These are phyloP conservation scores for Trametes meyenii DNA, from an alignment of 768 basidiomycete genomes.

Conservation along the genomic window DNA sequence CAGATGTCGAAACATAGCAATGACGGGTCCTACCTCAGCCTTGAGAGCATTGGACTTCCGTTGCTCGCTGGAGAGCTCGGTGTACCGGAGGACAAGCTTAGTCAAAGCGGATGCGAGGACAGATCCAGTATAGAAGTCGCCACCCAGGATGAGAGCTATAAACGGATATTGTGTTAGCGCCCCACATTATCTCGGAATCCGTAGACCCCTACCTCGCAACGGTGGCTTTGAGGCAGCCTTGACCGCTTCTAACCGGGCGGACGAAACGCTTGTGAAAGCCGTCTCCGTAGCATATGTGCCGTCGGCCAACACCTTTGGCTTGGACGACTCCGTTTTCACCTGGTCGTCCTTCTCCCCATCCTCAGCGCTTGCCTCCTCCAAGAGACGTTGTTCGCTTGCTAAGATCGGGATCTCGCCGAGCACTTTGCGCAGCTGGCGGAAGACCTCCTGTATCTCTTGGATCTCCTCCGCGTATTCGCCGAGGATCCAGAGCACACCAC, in stretches of 20 bases:
- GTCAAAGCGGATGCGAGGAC: constrained; percentile 89
- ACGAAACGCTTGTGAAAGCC: constrained; percentile 68
- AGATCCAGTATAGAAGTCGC: constrained; percentile 96
- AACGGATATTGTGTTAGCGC: background rate
- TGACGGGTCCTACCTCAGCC: constrained; percentile 67
- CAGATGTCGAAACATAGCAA: background rate
- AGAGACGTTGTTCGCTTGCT: constrained; percentile 81
- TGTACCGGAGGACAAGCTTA: constrained; percentile 84
- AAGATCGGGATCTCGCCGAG: constrained; percentile 98
- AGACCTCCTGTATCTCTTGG: constrained; percentile 67
- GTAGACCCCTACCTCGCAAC: constrained; percentile 60
- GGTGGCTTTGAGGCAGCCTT: constrained; percentile 91
- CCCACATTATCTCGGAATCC: background rate
- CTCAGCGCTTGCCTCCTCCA: constrained; percentile 74
- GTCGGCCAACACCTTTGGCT: constrained; percentile 86
- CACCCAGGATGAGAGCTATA: constrained; percentile 82
- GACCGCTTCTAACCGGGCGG: constrained; percentile 74
- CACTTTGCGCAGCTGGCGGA: constrained; percentile 80
- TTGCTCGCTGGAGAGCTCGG: constrained; percentile 51
- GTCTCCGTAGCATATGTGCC: constrained; percentile 99
- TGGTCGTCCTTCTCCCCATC: constrained; percentile 51
- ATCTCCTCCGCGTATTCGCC: constrained; percentile 86
- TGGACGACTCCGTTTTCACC: constrained; percentile 50
- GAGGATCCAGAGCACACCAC: constrained; percentile 97
- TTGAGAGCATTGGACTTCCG: constrained; percentile 68